Evolutionary conservation across 495 filamentous ascomycete species (phyloP).

Genomic region (Neurospora pannonica): DNA sequence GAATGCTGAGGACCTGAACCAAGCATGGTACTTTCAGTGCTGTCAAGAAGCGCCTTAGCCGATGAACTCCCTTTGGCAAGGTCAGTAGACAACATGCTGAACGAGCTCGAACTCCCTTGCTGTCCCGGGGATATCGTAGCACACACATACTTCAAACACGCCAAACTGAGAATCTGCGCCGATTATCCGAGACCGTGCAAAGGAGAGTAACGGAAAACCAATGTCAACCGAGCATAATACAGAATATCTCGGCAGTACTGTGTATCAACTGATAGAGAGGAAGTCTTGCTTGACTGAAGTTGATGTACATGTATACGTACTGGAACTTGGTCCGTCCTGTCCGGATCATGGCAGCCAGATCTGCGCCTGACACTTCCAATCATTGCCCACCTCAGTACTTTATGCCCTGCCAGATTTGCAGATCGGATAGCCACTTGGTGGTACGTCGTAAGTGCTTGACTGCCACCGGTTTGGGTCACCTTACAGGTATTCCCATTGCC

Average conservation of each 20-base stretch:
- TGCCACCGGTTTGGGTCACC: background rate
- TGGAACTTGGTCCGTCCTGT: background rate
- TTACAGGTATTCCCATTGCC: background rate
- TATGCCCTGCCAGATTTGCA: background rate
- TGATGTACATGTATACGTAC: background rate
- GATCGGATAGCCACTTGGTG: background rate
- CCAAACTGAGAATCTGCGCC: background rate
- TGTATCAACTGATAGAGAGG: background rate
- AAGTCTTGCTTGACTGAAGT: background rate
- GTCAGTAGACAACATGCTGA: background rate
- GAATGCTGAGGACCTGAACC: background rate
- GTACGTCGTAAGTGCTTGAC: background rate
- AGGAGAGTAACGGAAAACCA: background rate
- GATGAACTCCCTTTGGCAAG: background rate
- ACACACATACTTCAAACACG: background rate
- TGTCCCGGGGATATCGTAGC: background rate
- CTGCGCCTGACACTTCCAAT: background rate
- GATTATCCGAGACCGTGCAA: background rate
- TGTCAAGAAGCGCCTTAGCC: background rate
- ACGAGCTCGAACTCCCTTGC: background rate
- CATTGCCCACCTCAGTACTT: background rate
- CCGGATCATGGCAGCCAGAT: slow-evolving; percentile 11
- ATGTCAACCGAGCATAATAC: background rate
- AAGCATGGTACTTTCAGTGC: background rate
- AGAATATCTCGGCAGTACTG: background rate